Base-by-base conservation (phyloP, 1,284 basidiomycete genomes). In the Malassezia globosa region DNA sequence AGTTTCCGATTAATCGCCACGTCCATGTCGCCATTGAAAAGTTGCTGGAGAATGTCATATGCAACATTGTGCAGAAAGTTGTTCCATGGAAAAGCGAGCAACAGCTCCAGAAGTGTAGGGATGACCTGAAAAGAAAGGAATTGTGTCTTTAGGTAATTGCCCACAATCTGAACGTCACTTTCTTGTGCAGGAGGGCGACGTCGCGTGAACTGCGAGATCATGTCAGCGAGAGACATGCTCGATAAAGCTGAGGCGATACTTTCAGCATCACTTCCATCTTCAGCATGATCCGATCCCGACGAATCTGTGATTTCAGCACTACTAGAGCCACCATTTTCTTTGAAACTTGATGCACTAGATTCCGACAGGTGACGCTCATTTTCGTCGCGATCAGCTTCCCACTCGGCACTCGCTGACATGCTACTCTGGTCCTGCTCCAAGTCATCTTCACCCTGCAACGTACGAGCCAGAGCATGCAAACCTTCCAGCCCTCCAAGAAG, bases 11-110 rank as follows among this genome's bases (percentile, higher is more conserved):
- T 71, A 40, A 67, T 60, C 16, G 63, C 60, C 7, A 50, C 52
- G 23, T 67, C 60, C 66, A 70, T 87, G 82, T 31, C 87, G 77
- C 89, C 89, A 11, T 86, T 92, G 56, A 99, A 78, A 40, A 95
- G 84, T 72, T 97, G 94, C 70, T 96, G 92, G 1, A 97, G 77
- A 41, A 96, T 77, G 72, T 97, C 94, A 69, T 97, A 97, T 14
- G 95, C 88, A 13, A 92, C 84, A 63, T 88, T 90, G 72, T 99
- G 94, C 35, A 97, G 75, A 71, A 97, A 96, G 69, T 97, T 96
- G 75, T 97, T 96, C 84, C 87, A 89, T 0, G 89, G 88, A 64
- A 84, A 94, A 54, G 86, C 82, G 71, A 96, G 95, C 76, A 97
- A 96, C 33, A 96, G 41, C 19, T 63, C 59, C 3, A 69, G 51